A percentile compares a stretch with the other conserved stretches of the same genome.
Evolutionary conservation across 176 grass and related monocot species (phyloP).

Genomic region (Carex cristatella): DNA sequence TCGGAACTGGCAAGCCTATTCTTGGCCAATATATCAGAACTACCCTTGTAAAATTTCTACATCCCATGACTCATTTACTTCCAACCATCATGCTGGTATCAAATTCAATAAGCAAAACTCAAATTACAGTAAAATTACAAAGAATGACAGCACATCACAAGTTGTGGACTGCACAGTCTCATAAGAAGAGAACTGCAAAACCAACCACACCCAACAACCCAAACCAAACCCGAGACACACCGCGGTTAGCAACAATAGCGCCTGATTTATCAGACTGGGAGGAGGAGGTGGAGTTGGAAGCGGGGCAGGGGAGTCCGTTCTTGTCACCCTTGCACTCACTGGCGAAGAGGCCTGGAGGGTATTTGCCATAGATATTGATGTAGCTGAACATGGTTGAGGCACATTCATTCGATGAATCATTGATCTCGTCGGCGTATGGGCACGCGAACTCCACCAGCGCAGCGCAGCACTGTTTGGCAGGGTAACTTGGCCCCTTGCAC

Average conservation of each 20-base stretch:
- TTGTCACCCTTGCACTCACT: conserved; percentile 49
- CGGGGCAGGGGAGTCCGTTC: conserved; percentile 42
- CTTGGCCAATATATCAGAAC: background rate
- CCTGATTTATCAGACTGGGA: conserved; percentile 14
- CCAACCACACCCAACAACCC: background rate
- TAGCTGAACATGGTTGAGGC: conserved; percentile 70
- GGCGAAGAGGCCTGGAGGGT: conserved; percentile 66
- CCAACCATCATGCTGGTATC: background rate
- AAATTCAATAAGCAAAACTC: background rate
- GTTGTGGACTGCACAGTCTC: background rate
- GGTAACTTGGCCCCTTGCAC: conserved; percentile 66
- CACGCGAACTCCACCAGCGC: conserved; percentile 62
- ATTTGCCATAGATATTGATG: conserved; percentile 69
- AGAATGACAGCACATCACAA: background rate
- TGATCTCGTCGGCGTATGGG: conserved; percentile 47
- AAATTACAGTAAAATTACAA: conserved; percentile 9
- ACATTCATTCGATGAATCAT: conserved; percentile 48
- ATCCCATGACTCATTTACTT: background rate
- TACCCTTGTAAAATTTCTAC: background rate
- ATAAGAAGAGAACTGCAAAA: conserved; percentile 15
- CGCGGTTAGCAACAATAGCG: background rate
- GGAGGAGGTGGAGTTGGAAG: conserved; percentile 29
- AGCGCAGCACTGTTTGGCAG: conserved; percentile 37
- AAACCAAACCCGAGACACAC: background rate
- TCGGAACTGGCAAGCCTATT: background rate